phyloP scores from a whole-genome alignment of 78 protist genomes.

The Neovahlkampfia damariscottae region DNA sequence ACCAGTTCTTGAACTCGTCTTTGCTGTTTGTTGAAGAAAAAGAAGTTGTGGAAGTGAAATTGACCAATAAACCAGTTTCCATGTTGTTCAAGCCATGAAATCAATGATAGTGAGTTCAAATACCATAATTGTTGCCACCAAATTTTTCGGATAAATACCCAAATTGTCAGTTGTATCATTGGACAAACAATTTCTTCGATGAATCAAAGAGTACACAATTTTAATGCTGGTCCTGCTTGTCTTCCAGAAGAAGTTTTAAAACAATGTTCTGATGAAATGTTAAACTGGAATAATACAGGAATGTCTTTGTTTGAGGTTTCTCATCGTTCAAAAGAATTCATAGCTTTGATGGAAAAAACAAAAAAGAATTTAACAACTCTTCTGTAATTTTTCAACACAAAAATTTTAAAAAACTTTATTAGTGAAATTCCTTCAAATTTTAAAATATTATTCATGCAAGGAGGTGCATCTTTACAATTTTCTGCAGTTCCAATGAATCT shows the following conservation, averaged over 20 bases:
- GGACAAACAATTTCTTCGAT: no score
- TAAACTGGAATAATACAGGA: slow-evolving; percentile 55
- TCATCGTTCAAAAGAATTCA: slow-evolving; percentile 62
- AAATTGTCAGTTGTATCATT: no score
- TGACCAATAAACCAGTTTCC: no score
- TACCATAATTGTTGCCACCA: no score
- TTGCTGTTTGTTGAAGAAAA: no score
- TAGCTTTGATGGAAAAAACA: slow-evolving; percentile 21
- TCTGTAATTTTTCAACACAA: not conserved
- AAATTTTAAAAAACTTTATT: not conserved
- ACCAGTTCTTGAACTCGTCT: no score
- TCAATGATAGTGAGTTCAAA: no score
- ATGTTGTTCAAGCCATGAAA: no score
- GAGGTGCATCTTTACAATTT: slow-evolving; percentile 87
- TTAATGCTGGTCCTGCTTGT: slow-evolving; percentile 88
- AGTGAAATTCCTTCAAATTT: slow-evolving; percentile 73
- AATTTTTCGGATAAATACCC: no score
- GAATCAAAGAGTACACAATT: slow-evolving; percentile 67
- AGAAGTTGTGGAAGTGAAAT: no score
- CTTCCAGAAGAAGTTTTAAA: slow-evolving; percentile 68
- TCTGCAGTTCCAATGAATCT: slow-evolving; percentile 87
- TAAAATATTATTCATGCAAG: slow-evolving; percentile 83
- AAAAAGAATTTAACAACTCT: slow-evolving; percentile 25
- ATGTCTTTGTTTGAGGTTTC: slow-evolving; percentile 68
- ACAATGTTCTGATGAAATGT: slow-evolving; percentile 54